phyloP scores from a whole-genome alignment of 2,329 filamentous ascomycete species.

The Talaromyces sp. region DNA sequence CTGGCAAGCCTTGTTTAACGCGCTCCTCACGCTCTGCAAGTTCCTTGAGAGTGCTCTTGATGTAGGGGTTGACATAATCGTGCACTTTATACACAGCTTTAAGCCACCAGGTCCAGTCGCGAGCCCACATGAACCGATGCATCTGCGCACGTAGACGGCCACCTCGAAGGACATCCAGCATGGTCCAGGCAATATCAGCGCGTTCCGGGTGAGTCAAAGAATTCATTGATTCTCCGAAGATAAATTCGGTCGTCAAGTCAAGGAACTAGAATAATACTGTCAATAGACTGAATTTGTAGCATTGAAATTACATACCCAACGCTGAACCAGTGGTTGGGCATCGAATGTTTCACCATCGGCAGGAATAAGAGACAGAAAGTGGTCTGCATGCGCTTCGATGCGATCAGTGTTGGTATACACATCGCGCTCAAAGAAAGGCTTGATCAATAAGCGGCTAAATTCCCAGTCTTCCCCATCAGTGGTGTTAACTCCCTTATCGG shows the following conservation, averaged over 20 bases:
- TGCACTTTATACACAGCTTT: not conserved
- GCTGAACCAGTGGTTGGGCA: not conserved
- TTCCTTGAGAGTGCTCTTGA: not conserved
- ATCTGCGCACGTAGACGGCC: not conserved
- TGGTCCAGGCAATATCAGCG: not conserved
- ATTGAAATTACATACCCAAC: not conserved
- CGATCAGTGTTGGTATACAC: conserved; percentile 1
- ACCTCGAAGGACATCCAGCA: not conserved
- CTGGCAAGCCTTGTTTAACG: not conserved
- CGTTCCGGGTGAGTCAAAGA: not conserved
- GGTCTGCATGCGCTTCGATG: not conserved
- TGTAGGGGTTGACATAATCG: not conserved
- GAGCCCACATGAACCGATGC: not conserved
- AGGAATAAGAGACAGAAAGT: not conserved
- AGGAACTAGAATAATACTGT: not conserved
- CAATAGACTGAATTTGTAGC: not conserved
- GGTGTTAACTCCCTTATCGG: conserved; percentile 6
- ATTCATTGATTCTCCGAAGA: not conserved
- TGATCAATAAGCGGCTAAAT: conserved; percentile 8
- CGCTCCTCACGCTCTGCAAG: not conserved
- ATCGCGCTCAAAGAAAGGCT: conserved; percentile 11
- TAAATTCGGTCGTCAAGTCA: not conserved
- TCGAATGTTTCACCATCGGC: not conserved
- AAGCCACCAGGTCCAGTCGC: not conserved
- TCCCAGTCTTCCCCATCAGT: conserved; percentile 11